Evolutionary conservation across 2,329 filamentous ascomycete genomes (phyloP).

Genomic region (Microcyclospora tardicrescens): DNA sequence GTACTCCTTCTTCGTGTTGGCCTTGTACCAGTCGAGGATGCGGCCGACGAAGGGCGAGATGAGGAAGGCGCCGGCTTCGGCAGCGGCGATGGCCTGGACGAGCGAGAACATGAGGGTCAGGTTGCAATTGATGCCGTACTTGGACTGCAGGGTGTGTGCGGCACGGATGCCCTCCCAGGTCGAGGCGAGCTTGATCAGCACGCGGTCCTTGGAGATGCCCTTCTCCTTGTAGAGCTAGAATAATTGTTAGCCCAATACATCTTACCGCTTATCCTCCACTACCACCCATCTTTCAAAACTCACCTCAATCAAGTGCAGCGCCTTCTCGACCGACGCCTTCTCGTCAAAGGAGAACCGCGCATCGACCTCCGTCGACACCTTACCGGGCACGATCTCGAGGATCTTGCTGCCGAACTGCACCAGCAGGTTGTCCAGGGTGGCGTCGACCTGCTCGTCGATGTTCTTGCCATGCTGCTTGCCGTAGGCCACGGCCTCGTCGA

Average conservation of each 20-base stretch:
- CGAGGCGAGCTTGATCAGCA: constrained; percentile 97
- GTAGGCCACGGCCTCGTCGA: constrained; percentile 71
- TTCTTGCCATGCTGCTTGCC: constrained; percentile 61
- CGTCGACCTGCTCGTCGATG: constrained; percentile 73
- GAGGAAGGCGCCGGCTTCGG: constrained; percentile 89
- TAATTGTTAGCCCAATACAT: constrained; percentile 13
- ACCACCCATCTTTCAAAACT: constrained; percentile 21
- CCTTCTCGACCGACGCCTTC: constrained; percentile 85
- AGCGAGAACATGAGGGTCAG: constrained; percentile 97
- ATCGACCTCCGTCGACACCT: constrained; percentile 98
- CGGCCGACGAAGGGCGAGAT: constrained; percentile 99
- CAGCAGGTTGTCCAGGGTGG: constrained; percentile 80
- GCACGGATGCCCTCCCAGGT: constrained; percentile 99
- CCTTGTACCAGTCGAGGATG: constrained; percentile 99
- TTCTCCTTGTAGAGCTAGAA: constrained; percentile 79
- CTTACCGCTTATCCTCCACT: neutral
- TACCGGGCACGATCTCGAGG: constrained; percentile 89
- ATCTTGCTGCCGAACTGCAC: constrained; percentile 99
- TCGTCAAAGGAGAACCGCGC: constrained; percentile 92
- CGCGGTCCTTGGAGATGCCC: constrained; percentile 82
- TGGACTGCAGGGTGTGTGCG: constrained; percentile 85
- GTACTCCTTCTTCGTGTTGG: constrained; percentile 87
- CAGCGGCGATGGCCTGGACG: constrained; percentile 86
- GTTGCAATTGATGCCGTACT: constrained; percentile 97
- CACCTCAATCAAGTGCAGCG: constrained; percentile 91